Percentiles rank a stretch among this genome's conserved stretches.
Conservation (phyloP, 768 basidiomycete species). For the Boletus vermiculosoides region DNA sequence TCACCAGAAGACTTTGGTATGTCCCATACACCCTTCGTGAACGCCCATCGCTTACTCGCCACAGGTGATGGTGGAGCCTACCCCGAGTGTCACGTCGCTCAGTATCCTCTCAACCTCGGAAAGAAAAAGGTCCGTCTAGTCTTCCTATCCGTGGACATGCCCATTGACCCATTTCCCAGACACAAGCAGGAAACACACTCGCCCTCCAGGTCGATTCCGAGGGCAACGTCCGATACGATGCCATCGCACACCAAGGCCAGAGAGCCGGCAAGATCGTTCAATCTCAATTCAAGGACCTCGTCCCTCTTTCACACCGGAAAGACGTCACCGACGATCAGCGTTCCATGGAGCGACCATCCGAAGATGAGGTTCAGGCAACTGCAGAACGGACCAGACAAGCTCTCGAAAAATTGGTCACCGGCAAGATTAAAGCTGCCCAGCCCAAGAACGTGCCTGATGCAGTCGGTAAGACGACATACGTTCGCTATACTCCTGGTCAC, state of each 20-base stretch:
- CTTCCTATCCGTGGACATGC: background rate
- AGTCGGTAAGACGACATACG: conserved; percentile 82
- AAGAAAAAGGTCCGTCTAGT: conserved; percentile 75
- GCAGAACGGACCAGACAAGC: conserved; percentile 89
- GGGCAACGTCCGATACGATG: conserved; percentile 96
- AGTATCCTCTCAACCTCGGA: conserved; percentile 95
- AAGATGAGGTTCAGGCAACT: conserved; percentile 88
- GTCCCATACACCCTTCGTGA: conserved; percentile 26
- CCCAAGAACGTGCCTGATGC: conserved; percentile 91
- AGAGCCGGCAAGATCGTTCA: conserved; percentile 83
- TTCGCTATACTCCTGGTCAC: conserved; percentile 96
- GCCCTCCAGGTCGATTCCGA: conserved; percentile 96
- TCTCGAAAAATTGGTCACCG: conserved; percentile 89
- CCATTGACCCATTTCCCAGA: conserved; percentile 42
- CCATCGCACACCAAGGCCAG: conserved; percentile 94
- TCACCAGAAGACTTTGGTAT: conserved; percentile 81
- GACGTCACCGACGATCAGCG: conserved; percentile 77
- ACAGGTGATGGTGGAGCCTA: conserved; percentile 82
- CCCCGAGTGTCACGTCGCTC: conserved; percentile 95
- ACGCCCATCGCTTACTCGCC: background rate
- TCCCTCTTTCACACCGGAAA: conserved; percentile 85
- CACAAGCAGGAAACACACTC: conserved; percentile 89
- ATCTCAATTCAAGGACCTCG: conserved; percentile 96
- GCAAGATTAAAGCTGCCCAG: conserved; percentile 98
- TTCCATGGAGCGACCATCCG: conserved; percentile 88